Evolutionary conservation across 805 yeast genomes (phyloP).

Genomic region (Blastobotrys muscicola): DNA sequence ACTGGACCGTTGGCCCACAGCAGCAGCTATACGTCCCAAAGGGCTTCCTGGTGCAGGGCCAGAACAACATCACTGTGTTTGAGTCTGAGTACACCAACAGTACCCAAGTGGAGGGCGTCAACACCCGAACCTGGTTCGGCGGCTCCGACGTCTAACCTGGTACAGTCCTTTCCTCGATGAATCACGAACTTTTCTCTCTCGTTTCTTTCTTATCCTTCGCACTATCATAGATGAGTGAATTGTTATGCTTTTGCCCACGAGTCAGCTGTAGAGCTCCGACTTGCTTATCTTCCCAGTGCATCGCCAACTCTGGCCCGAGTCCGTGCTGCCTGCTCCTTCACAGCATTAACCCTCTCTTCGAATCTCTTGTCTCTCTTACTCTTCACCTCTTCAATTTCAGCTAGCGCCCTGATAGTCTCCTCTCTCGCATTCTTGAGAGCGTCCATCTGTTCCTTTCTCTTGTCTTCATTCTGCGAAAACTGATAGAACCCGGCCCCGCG

Average conservation of each 20-base stretch:
- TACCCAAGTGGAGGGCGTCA: neutral
- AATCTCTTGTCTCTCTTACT: neutral
- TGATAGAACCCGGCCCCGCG: slow-evolving; percentile 19
- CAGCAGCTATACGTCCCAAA: slow-evolving; percentile 4
- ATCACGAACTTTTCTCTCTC: too few relatives aligned
- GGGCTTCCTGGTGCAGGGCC: neutral
- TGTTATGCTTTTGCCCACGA: too few relatives aligned
- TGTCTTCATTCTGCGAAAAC: slow-evolving; percentile 12
- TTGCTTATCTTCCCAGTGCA: too few relatives aligned
- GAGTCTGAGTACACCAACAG: slow-evolving; percentile 1
- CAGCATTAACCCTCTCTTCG: neutral
- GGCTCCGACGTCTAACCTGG: too few relatives aligned
- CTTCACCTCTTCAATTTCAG: neutral
- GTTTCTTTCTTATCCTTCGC: too few relatives aligned
- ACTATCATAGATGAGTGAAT: too few relatives aligned
- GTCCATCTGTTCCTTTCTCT: slow-evolving; percentile 14
- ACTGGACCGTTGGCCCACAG: slow-evolving; percentile 5
- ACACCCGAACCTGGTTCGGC: neutral
- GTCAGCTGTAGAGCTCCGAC: too few relatives aligned
- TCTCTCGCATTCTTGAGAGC: slow-evolving; percentile 3
- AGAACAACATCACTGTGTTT: slow-evolving; percentile 1
- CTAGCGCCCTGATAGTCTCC: neutral
- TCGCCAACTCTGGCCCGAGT: too few relatives aligned
- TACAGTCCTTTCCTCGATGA: too few relatives aligned
- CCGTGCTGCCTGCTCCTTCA: neutral